Evolutionary conservation across 2,329 filamentous ascomycete genomes (phyloP), one percentile per base, ranked within the genome.

Genomic region (Ascochyta pisi): DNA sequence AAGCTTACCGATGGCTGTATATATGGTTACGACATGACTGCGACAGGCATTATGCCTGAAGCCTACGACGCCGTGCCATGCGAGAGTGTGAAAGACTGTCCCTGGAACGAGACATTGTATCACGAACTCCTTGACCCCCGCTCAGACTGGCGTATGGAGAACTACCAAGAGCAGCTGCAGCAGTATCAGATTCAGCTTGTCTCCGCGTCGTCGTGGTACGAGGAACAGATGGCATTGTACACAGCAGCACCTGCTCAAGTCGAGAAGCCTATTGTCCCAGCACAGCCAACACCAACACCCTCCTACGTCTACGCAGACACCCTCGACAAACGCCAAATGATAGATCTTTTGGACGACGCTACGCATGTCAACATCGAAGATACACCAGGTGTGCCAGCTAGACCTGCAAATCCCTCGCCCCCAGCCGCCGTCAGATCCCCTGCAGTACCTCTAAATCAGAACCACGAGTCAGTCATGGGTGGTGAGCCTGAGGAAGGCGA

Each of bases 1-100:
- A 83, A 83, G 63, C 76, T 90, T 2, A 84, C 86, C 1, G 80
- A 86, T 47, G 87, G 86, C 3, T 89, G 87, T 63, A 79, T 88
- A 10, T 89, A 84, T 78, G 81, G 81, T 0, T 89, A 89, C 69
- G 76, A 81, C 33, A 76, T 79, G 16, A 84, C 83, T 58, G 78
- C 81, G 0, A 83, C 81, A 0, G 85, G 83, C 13, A 84, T 86
- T 57, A 87, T 85, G 79, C 86, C 87, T 0, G 87, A 89, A 65
- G 78, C 80, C 0, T 82, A 84, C 62, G 79, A 79, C 51, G 77
- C 82, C 35, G 73, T 83, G 0, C 69, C 77, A 0, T 87, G 73
- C 67, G 77, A 69, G 67, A 78, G 68, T 63, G 73, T 39, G 50
- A 75, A 73, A 47, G 61, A 71, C 43, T 75, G 76, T 45, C 77